Percentiles rank a stretch among this genome's conserved stretches.
phyloP scores from a whole-genome alignment of 1,284 basidiomycete genomes.

The Cutaneotrichosporon arboriforme region DNA sequence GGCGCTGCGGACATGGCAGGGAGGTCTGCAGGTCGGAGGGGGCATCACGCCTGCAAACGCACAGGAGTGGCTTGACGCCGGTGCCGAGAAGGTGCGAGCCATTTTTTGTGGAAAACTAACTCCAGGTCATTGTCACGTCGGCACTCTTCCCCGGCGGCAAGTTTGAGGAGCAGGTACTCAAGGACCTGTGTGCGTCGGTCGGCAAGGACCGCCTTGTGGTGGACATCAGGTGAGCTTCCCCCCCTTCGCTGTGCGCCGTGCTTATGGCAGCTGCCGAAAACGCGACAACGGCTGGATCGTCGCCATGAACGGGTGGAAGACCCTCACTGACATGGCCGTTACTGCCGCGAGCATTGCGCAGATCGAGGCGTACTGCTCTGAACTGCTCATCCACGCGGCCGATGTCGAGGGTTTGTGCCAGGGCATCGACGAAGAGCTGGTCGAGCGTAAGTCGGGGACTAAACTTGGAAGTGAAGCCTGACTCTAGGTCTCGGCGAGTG shows the following conservation, averaged over 20 bases:
- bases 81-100: conserved; percentile 78
- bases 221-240: conserved; percentile 71
- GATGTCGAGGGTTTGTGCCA: conserved; percentile 97
- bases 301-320: conserved; percentile 99
- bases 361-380: conserved; percentile 56
- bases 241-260: neutral
- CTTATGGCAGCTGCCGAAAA: conserved; percentile 68
- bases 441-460: conserved; percentile 58
- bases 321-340: conserved; percentile 90
- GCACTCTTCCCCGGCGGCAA: conserved; percentile 79
- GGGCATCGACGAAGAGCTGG: conserved; percentile 90
- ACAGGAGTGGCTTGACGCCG: conserved; percentile 73
- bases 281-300: conserved; percentile 78
- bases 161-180: conserved; percentile 71
- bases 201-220: conserved; percentile 87
- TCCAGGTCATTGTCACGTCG: conserved; percentile 91
- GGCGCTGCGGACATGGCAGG: conserved; percentile 78
- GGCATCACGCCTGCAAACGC: conserved; percentile 84
- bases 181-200: conserved; percentile 59
- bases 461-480: neutral
- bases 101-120: neutral
- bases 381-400: conserved; percentile 93
- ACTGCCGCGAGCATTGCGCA: conserved; percentile 47
- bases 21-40: conserved; percentile 84
- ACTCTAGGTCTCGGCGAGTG: conserved; percentile 78